phyloP scores from a whole-genome alignment of 805 yeast species.

The Metschnikowia shivogae region DNA sequence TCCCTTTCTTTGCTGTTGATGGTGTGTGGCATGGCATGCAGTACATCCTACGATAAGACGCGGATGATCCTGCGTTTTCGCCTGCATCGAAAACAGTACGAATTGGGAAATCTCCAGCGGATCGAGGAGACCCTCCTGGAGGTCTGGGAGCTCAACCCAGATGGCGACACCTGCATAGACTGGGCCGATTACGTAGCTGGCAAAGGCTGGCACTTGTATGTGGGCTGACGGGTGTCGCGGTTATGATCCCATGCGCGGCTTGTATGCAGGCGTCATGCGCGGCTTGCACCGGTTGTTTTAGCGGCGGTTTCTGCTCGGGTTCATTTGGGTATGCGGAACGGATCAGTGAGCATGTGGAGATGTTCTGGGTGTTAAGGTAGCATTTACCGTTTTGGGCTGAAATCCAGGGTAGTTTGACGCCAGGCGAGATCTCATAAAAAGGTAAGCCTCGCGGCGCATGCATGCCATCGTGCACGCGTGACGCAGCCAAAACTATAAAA shows the following conservation, averaged over 20 bases:
- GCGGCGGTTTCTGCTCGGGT: background rate
- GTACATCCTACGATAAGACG: constrained; percentile 21
- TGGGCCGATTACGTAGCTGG: constrained; percentile 17
- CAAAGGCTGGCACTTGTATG: constrained; percentile 18
- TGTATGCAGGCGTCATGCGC: background rate
- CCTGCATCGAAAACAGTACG: constrained; percentile 21
- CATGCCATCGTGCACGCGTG: background rate
- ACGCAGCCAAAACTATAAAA: background rate
- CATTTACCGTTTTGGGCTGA: too few species aligned
- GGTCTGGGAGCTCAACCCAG: constrained; percentile 15
- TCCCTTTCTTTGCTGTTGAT: constrained; percentile 19
- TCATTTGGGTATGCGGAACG: too few species aligned
- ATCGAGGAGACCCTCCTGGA: constrained; percentile 17
- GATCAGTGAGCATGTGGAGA: too few species aligned
- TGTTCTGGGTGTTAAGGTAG: too few species aligned
- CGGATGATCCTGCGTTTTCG: constrained; percentile 19
- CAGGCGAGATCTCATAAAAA: too few species aligned
- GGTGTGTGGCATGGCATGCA: constrained; percentile 31
- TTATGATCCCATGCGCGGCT: background rate
- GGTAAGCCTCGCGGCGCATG: background rate
- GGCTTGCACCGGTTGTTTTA: background rate
- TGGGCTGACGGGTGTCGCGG: constrained; percentile 9
- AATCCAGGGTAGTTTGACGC: too few species aligned
- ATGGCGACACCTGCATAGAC: constrained; percentile 15
- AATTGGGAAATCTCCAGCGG: constrained; percentile 17